Conservation (phyloP, 2,329 filamentous ascomycete species). For the Ophiostoma sp. region DNA sequence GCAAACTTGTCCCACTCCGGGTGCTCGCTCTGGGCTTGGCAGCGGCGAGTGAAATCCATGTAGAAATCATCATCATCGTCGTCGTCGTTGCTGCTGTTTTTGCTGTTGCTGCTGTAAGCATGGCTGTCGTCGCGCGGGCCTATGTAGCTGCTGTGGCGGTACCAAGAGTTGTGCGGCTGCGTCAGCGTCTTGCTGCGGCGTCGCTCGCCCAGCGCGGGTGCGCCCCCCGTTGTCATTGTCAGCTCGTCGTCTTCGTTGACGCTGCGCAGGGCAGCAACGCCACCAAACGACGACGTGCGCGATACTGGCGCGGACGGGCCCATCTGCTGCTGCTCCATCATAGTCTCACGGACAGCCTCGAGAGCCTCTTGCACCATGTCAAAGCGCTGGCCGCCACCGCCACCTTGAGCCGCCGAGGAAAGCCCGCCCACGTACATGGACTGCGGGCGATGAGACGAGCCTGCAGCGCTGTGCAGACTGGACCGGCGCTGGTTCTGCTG, state of each 20-base stretch:
- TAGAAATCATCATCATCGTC: neutral
- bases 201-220: neutral
- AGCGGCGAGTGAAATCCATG: neutral
- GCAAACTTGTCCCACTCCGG: conserved; percentile 45
- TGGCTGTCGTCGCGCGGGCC: conserved; percentile 22
- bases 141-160: conserved; percentile 26
- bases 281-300: conserved; percentile 21
- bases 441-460: neutral
- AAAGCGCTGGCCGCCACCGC: conserved; percentile 12
- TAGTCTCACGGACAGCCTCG: conserved; percentile 20
- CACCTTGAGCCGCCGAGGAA: neutral
- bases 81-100: neutral
- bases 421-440: neutral
- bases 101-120: neutral
- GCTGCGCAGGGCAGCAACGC: conserved; percentile 19
- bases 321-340: conserved; percentile 16
- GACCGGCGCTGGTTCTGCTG: conserved; percentile 5
- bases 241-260: conserved; percentile 23
- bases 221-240: too few species aligned
- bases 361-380: conserved; percentile 23
- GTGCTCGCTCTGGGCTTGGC: conserved; percentile 22
- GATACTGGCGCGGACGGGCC: neutral
- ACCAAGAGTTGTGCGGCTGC: neutral
- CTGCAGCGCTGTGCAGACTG: neutral
- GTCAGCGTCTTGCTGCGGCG: conserved; percentile 9